A percentile compares a stretch with the other conserved stretches of the same genome.
Conservation (phyloP, 1,284 basidiomycete species). For the Malassezia slooffiae region DNA sequence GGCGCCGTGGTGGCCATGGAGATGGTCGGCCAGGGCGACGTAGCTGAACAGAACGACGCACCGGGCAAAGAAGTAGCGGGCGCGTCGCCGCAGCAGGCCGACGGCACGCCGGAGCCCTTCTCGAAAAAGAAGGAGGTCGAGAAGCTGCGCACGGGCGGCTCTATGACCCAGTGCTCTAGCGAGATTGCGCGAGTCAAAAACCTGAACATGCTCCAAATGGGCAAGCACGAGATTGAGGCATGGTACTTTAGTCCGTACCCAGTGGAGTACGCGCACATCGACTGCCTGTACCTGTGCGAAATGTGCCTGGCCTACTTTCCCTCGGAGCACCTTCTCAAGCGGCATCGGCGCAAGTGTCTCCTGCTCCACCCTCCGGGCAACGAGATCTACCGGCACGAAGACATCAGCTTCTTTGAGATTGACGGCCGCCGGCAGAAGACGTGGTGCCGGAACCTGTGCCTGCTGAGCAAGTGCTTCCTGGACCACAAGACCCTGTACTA, state of each 20-base stretch:
- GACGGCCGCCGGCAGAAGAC: slow-evolving; percentile 90
- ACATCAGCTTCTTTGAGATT: slow-evolving; percentile 95
- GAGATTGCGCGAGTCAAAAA: slow-evolving; percentile 98
- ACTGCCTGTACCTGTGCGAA: slow-evolving; percentile 93
- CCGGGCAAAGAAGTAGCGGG: no score
- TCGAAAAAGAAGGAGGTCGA: slow-evolving; percentile 97
- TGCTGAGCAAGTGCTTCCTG: slow-evolving; percentile 93
- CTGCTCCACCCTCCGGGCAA: slow-evolving; percentile 94
- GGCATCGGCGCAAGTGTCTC: slow-evolving; percentile 83
- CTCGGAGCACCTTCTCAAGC: slow-evolving; percentile 23
- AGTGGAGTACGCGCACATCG: slow-evolving; percentile 89
- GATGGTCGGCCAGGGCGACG: slow-evolving; percentile 46
- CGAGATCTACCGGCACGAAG: slow-evolving; percentile 94
- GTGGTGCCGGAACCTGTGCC: slow-evolving; percentile 92
- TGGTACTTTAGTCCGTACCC: slow-evolving; percentile 99
- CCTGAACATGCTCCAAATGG: slow-evolving; percentile 89
- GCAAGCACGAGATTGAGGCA: slow-evolving; percentile 86
- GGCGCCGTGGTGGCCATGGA: slow-evolving; percentile 51
- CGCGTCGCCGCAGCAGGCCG: slow-evolving; percentile 1
- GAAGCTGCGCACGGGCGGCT: slow-evolving; percentile 89
- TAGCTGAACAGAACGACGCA: slow-evolving; percentile 33
- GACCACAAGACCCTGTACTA: slow-evolving; percentile 99
- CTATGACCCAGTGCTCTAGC: slow-evolving; percentile 96
- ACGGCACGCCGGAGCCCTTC: slow-evolving; percentile 48
- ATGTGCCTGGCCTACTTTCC: slow-evolving; percentile 58